Evolutionary conservation across 2,329 filamentous ascomycete species (phyloP).

Genomic region (Trematosphaeria pertusa): DNA sequence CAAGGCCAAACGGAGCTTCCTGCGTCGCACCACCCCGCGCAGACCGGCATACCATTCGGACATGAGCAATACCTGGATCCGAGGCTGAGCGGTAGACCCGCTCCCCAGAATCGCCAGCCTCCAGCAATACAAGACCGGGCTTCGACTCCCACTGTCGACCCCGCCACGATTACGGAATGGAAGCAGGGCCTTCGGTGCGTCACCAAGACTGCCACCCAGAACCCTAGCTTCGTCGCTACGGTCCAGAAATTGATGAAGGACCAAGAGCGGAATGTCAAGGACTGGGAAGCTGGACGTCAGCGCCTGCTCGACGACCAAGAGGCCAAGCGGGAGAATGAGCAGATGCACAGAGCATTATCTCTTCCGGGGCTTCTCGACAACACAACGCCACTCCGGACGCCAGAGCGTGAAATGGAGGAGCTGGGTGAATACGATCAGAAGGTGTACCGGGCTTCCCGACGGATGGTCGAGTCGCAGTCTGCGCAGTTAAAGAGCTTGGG

Average conservation of each 20-base stretch:
- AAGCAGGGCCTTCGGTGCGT: slow-evolving; percentile 55
- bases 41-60: slow-evolving; percentile 7
- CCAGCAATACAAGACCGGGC: slow-evolving; percentile 23
- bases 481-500: slow-evolving; percentile 62
- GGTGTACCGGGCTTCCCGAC: slow-evolving; percentile 64
- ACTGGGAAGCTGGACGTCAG: slow-evolving; percentile 64
- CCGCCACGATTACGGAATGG: slow-evolving; percentile 58
- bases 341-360: slow-evolving; percentile 60
- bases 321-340: slow-evolving; percentile 60
- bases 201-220: slow-evolving; percentile 55
- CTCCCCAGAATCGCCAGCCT: slow-evolving; percentile 21
- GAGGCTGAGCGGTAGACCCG: slow-evolving; percentile 23
- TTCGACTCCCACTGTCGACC: slow-evolving; percentile 47
- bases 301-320: slow-evolving; percentile 60
- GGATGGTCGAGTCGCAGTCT: slow-evolving; percentile 67
- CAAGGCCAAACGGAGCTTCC: slow-evolving; percentile 12
- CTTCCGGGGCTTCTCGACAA: slow-evolving; percentile 35
- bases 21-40: slow-evolving; percentile 5
- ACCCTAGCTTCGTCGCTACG: slow-evolving; percentile 48
- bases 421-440: slow-evolving; percentile 66
- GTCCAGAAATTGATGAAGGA: slow-evolving; percentile 64
- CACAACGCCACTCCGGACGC: slow-evolving; percentile 41
- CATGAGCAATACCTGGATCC: slow-evolving; percentile 28
- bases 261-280: slow-evolving; percentile 67
- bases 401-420: slow-evolving; percentile 61